Base-by-base conservation (phyloP, 768 basidiomycete species). In the Coprinopsis marcescibilis region DNA sequence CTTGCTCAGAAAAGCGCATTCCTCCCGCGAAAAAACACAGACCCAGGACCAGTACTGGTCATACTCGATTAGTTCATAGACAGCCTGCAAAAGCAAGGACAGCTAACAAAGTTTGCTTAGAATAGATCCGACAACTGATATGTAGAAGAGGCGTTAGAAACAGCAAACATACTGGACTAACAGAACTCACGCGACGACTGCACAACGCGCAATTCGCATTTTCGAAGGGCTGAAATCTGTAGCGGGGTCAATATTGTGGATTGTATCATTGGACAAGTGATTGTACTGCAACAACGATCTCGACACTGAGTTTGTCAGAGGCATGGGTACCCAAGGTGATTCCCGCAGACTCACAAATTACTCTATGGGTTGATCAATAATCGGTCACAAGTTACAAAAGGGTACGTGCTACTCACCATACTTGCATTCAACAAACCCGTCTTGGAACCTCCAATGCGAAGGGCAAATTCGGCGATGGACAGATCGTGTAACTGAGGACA, bases 11-110 rank as follows among this genome's bases (percentile, higher is more conserved):
- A 53, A 83, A 90, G 12, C 77, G 74, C 52, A 81, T 57, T 0
- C 88, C 88, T 12, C 89, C 88, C 0, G 87, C 89, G 51, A 91
- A 85, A 65, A 90, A 88, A 55, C 86, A 88, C 63, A 91, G 78
- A 14, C 89, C 89, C 10, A 91, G 75, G 14, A 92, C 88, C 32
- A 93, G 77, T 1, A 93, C 87, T 89, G 35, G 17, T 29, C 15
- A 39, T 14, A 38, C 27, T 32, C 40, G 43, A 29, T 29, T 13
- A 48, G 50, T 48, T 47, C 36, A 45, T 20, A 8, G 25, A 29
- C 23, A 4, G 32, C n/a, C 7, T 26, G 32, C 11, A 11, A 17
- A 7, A 25, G 13, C 4, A 8, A 20, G 30, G 4, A 4, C 12
- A 17, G 57, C 78, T 26, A 52, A 80, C 79, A 61, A 46, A 88